A percentile compares a stretch with the other conserved stretches of the same genome.
These are phyloP conservation scores for Globisporangium acanthophoron DNA, from an alignment of 352 stramenopile genomes.

Conservation along the genomic window DNA sequence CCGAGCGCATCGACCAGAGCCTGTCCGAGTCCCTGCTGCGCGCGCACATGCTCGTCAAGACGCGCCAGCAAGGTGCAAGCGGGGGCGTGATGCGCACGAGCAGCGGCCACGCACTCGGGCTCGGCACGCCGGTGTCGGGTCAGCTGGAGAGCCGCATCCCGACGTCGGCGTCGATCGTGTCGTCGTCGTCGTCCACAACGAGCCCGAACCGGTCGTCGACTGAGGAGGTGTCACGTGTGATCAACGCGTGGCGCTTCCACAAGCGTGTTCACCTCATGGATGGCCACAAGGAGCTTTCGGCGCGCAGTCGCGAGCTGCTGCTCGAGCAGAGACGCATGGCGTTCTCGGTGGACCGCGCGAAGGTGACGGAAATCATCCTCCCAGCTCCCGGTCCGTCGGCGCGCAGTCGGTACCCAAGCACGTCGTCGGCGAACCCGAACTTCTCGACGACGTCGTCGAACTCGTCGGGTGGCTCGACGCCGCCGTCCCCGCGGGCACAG, in stretches of 20 bases:
- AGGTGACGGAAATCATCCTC: slow-evolving; percentile 83
- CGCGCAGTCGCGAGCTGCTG: slow-evolving; percentile 67
- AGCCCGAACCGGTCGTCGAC: slow-evolving; percentile 55
- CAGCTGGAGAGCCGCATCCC: slow-evolving; percentile 47
- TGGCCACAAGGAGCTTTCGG: slow-evolving; percentile 81
- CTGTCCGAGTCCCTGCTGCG: slow-evolving; percentile 67
- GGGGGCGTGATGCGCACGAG: slow-evolving; percentile 41
- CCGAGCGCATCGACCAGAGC: slow-evolving; percentile 76
- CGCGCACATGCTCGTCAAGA: slow-evolving; percentile 77
- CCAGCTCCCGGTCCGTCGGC: slow-evolving; percentile 40
- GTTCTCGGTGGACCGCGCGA: slow-evolving; percentile 76
- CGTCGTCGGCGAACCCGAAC: slow-evolving; percentile 32
- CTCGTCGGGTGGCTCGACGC: slow-evolving; percentile 25
- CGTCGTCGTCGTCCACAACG: slow-evolving; percentile 22
- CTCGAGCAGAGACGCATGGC: slow-evolving; percentile 86
- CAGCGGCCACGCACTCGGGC: slow-evolving; percentile 32
- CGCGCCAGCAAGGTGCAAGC: slow-evolving; percentile 37
- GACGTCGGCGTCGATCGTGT: slow-evolving; percentile 28
- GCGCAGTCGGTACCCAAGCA: slow-evolving; percentile 49
- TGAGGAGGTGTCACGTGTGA: slow-evolving; percentile 75
- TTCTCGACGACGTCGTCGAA: slow-evolving; percentile 34
- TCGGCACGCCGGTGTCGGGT: slow-evolving; percentile 31
- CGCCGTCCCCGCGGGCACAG: slow-evolving; percentile 20
- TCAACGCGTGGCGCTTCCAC: slow-evolving; percentile 79
- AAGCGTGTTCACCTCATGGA: slow-evolving; percentile 86